Conservation (phyloP, 225 moss, liverwort and hornwort genomes). For the Lunularia cruciata region DNA sequence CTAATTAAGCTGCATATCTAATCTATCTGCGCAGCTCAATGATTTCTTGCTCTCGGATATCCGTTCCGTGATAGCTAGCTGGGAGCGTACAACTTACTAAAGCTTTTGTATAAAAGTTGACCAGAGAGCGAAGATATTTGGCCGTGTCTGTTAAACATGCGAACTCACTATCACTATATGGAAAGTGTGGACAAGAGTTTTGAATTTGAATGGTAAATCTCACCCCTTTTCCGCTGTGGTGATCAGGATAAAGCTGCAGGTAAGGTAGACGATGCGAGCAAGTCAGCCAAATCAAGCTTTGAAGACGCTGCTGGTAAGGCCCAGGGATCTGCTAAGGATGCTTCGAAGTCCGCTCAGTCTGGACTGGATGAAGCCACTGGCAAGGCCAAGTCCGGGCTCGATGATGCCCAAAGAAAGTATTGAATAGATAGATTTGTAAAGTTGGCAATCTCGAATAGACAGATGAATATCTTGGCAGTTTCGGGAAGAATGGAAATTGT, state of each 20-base stretch:
- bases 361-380: not conserved
- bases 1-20: too few relatives aligned
- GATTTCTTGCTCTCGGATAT: too few relatives aligned
- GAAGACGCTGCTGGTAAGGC: not conserved
- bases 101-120: not conserved
- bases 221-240: not conserved
- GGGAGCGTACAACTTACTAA: not conserved
- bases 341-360: not conserved
- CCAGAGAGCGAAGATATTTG: not conserved
- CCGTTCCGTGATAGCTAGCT: not conserved
- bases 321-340: constrained; percentile 7
- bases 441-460: too few relatives aligned
- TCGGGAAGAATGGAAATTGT: too few relatives aligned
- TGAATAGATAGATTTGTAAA: too few relatives aligned
- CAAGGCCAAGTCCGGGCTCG: not conserved
- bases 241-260: not conserved
- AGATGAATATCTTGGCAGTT: too few relatives aligned
- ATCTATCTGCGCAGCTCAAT: too few relatives aligned
- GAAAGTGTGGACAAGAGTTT: not conserved
- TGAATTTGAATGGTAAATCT: not conserved
- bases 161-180: not conserved
- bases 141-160: not conserved
- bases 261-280: not conserved
- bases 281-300: not conserved
- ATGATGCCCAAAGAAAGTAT: not conserved